A percentile compares a stretch with the other conserved stretches of the same genome.
Evolutionary conservation across 2,329 filamentous ascomycete species (phyloP).

Genomic region (Aspergillus sp.): DNA sequence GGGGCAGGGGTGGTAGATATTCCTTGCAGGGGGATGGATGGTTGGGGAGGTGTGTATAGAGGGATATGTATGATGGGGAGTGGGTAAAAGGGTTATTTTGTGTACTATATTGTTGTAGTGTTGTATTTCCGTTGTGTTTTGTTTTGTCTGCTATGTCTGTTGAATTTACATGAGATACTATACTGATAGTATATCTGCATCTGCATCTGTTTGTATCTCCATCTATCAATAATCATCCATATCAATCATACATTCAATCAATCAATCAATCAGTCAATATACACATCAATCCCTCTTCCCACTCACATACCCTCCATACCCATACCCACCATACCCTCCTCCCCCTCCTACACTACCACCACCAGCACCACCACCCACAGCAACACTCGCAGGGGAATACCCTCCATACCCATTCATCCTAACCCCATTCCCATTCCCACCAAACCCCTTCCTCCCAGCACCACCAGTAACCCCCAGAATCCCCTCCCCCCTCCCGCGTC

Average conservation of each 20-base stretch:
- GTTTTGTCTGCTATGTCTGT: neutral
- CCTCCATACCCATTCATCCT: constrained; percentile 59
- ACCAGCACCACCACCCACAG: neutral
- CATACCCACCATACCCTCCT: constrained; percentile 31
- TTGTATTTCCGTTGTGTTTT: neutral
- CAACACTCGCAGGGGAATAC: constrained; percentile 38
- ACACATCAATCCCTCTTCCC: constrained; percentile 45
- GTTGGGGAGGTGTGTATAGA: neutral
- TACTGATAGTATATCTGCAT: neutral
- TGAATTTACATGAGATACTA: neutral
- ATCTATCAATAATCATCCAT: neutral
- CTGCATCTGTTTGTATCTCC: neutral
- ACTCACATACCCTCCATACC: constrained; percentile 40
- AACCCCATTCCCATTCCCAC: constrained; percentile 56
- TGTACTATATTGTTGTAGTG: neutral
- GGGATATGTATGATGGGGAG: neutral
- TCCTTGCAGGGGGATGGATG: neutral
- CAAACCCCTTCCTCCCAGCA: constrained; percentile 47
- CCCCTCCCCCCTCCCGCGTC: constrained; percentile 49
- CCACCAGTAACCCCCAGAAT: constrained; percentile 46
- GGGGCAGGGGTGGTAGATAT: constrained; percentile 47
- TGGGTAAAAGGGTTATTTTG: neutral
- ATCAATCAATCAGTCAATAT: neutral
- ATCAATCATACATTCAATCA: neutral
- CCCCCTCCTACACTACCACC: constrained; percentile 23